Percentiles rank a stretch among this genome's conserved stretches.
Evolutionary conservation across 225 moss, liverwort and hornwort species (phyloP).

Genomic region (Physcomitrellopsis africana): DNA sequence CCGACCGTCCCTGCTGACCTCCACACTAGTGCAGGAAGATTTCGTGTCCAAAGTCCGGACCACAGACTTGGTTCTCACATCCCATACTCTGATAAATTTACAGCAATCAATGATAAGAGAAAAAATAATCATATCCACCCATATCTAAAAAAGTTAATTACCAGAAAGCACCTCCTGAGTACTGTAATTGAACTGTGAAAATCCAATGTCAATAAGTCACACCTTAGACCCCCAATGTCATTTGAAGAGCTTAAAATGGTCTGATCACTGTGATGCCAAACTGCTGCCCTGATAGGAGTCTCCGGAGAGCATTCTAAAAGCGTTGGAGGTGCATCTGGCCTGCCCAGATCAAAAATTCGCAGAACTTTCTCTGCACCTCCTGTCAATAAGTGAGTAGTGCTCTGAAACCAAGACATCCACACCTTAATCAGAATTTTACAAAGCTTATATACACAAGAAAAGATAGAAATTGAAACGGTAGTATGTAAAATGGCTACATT

Average conservation of each 20-base stretch:
- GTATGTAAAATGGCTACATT: neutral
- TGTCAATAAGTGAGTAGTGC: conserved; percentile 85
- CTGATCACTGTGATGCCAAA: conserved; percentile 99
- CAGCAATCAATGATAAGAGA: neutral
- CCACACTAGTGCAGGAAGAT: conserved; percentile 95
- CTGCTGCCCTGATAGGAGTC: conserved; percentile 84
- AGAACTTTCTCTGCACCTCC: conserved; percentile 97
- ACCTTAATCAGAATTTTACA: conserved; percentile 17
- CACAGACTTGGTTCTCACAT: conserved; percentile 84
- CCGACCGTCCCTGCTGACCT: conserved; percentile 94
- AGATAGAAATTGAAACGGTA: neutral
- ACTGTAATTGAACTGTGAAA: neutral
- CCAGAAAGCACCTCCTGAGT: neutral
- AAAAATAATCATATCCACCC: neutral
- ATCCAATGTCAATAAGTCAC: conserved; percentile 7
- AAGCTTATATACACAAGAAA: neutral
- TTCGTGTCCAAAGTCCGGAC: conserved; percentile 95
- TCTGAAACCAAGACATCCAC: conserved; percentile 48
- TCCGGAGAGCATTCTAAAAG: conserved; percentile 78
- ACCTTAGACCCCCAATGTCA: conserved; percentile 94
- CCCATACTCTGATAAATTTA: conserved; percentile 79
- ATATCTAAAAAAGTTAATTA: neutral
- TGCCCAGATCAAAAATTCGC: conserved; percentile 88
- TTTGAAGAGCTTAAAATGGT: conserved; percentile 96
- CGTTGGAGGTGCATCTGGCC: conserved; percentile 87